These are phyloP conservation scores for Globisporangium yorkense DNA, from an alignment of 352 stramenopile genomes.

Conservation along the genomic window DNA sequence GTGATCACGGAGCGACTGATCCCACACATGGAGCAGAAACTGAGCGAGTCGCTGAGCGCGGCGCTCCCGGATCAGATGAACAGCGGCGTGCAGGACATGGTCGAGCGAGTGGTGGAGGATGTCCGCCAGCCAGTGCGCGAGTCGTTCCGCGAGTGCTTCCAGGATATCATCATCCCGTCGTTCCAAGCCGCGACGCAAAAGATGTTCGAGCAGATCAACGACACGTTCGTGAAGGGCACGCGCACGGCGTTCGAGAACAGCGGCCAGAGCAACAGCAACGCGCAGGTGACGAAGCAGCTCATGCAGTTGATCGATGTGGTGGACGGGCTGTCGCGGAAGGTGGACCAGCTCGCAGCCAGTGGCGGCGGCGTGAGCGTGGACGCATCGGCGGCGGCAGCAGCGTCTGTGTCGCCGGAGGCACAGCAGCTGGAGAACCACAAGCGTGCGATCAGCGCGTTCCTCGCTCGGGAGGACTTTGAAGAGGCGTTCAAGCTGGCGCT, in stretches of 20 bases:
- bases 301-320: conserved; percentile 60
- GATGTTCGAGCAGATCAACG: conserved; percentile 88
- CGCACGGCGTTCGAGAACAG: conserved; percentile 54
- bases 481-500: conserved; percentile 79
- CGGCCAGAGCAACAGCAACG: conserved; percentile 45
- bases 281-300: conserved; percentile 54
- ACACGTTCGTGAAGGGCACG: conserved; percentile 73
- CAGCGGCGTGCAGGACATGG: conserved; percentile 62
- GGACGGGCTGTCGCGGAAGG: conserved; percentile 51
- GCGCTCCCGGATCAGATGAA: conserved; percentile 56
- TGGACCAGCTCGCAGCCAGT: conserved; percentile 38
- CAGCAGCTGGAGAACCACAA: conserved; percentile 60
- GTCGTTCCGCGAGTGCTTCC: conserved; percentile 82
- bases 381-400: conserved; percentile 9
- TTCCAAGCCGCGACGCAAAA: conserved; percentile 85
- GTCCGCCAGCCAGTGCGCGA: conserved; percentile 75
- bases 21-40: conserved; percentile 65
- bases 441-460: conserved; percentile 34
- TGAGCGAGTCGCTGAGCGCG: conserved; percentile 51
- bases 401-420: conserved; percentile 33
- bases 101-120: conserved; percentile 71
- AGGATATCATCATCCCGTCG: conserved; percentile 81
- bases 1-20: conserved; percentile 69
- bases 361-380: conserved; percentile 9
- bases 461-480: conserved; percentile 59